Base-by-base conservation (phyloP, 2,329 filamentous ascomycete genomes). In the Fusarium sp. region DNA sequence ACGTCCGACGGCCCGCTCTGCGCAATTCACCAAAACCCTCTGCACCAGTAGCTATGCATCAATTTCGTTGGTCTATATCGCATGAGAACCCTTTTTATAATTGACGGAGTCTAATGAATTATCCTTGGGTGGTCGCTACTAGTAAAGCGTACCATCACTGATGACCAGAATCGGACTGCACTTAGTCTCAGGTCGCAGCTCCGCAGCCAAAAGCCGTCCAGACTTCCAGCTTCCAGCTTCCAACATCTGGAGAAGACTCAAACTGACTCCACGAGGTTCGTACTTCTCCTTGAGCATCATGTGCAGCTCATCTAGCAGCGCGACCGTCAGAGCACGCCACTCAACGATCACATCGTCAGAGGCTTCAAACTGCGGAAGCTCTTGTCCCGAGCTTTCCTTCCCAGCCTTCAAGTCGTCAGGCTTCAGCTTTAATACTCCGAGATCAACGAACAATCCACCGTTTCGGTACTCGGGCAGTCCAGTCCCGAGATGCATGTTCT, bases 161-260 rank as follows among this genome's bases (percentile, higher is more conserved):
- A 60, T 61, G 0, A 73, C 52, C 27, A 94, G 90, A 79, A 96
- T 95, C 18, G 93, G 93, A 60, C 93, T 93, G 73, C 93, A 92
- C 82, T 92, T 94, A 18, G 93, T 95, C 76, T 93, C 92, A 21
- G 93, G 93, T 63, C 93, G 86, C 48, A 89, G 91, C 62, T 94
- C 90, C 79, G 94, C 93, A 55, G 93, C 93, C 76, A 95, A 86
- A 83, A 95, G 93, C 80, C 93, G 87, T 61, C 93, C 93, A 73
- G 92, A 92, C 69, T 88, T 88, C 86, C 86, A 88, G 4, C 84
- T 85, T 1, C 86, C 87, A 10, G 86, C 86, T 62, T 88, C 86
- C 3, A 88, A 73, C 72, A 88, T 78, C 75, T 88, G 87, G 1
- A 86, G 82, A 78, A 88, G 80, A 44, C 76, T 84, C 58, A 88